Base-by-base conservation (phyloP, 169 alveolate genomes). In the Gregarina niphandrodes region DNA sequence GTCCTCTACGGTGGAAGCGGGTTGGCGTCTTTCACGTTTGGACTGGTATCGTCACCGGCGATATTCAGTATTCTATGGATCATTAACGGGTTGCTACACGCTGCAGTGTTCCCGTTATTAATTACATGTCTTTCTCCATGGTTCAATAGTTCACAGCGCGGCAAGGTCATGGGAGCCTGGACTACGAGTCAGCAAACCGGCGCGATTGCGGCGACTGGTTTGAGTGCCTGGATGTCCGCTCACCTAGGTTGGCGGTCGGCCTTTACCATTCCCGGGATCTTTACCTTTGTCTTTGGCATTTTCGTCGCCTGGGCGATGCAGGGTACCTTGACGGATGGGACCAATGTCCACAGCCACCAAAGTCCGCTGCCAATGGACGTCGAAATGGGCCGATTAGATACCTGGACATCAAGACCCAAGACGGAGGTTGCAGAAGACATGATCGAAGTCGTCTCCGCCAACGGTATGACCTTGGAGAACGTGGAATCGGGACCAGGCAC, bases 181-280 rank as follows among this genome's bases (percentile, higher is more conserved):
- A 53, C 64, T 1, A 60, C 70, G 32, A 47, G 61, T 16, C 70
- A 60, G 45, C 70, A 60, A 15, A 15, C 30, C 2, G 70, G 70
- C 20, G 61, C 61, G 21, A 44, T 59, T 21, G 48, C 45, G 22
- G 45, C 70, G 4, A 59, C 70, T 5, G 70, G 57, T 19, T 43
- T 59, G 34, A 45, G 64, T 13, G 70, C 70, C 34, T 32, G 45
- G 18, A 42, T 59, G 17, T 49, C 50, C 11, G 20, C 40, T 7
- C 44, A 30, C 16, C n/a, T 59, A 4, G 70, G 64, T n/a, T 59
- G 70, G 70, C 49, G 70, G 17, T 35, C 46, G 31, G 64, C 49
- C 43, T 59, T 59, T 40, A 36, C 38, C 13, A 30, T 41, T 38
- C 57, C 64, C 12, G 53, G 64, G 6, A 3, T 49, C 5, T 36